These are phyloP conservation scores for Aspergillus wentii DNA, from an alignment of 495 filamentous ascomycete species.

Conservation along the genomic window DNA sequence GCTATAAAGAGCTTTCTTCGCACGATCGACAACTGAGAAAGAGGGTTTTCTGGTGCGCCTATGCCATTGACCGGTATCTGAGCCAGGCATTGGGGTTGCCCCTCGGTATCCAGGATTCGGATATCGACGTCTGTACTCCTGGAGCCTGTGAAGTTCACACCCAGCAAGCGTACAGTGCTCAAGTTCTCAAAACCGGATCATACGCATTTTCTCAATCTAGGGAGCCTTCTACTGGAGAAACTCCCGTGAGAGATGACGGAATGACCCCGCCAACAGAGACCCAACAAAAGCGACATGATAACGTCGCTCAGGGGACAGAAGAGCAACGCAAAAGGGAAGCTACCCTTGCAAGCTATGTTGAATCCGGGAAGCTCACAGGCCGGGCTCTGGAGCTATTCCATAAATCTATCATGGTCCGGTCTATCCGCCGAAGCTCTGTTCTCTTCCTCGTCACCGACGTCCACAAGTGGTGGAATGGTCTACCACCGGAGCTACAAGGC, in stretches of 20 bases:
- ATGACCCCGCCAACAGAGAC: background rate
- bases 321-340: constrained; percentile 20
- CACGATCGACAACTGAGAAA: constrained; percentile 38
- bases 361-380: constrained; percentile 35
- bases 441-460: constrained; percentile 37
- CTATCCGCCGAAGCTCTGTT: constrained; percentile 28
- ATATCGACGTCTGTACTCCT: constrained; percentile 37
- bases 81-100: constrained; percentile 43
- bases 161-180: constrained; percentile 8
- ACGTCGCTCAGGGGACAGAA: background rate
- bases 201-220: background rate
- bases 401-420: constrained; percentile 35
- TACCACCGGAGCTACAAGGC: constrained; percentile 26
- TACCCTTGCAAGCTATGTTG: constrained; percentile 33
- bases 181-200: background rate
- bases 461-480: constrained; percentile 42
- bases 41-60: constrained; percentile 48
- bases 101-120: constrained; percentile 38
- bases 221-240: too few relatives aligned
- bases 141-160: constrained; percentile 25
- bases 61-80: constrained; percentile 44
- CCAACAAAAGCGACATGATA: constrained; percentile 4
- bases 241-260: background rate
- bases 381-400: constrained; percentile 37
- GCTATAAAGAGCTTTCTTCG: constrained; percentile 34